Conservation (phyloP, 2,329 filamentous ascomycete species). For the Gnomoniopsis smithogilvyi region DNA sequence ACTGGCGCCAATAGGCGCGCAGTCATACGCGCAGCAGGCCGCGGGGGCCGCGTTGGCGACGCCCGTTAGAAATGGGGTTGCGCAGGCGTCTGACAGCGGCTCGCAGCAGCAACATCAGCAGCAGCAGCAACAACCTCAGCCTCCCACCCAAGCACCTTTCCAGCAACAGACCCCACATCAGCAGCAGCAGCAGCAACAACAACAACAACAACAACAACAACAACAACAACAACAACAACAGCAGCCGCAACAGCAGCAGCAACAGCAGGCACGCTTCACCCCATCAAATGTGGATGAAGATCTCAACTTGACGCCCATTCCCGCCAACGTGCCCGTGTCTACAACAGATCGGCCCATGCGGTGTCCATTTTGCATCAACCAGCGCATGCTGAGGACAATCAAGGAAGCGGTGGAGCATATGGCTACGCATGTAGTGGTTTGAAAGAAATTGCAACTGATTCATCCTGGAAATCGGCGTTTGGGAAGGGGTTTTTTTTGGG, state of each 20-base stretch:
- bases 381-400: slow-evolving; percentile 57
- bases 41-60: slow-evolving; percentile 22
- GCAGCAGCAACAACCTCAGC: slow-evolving; percentile 15
- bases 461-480: not conserved
- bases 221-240: slow-evolving; percentile 12
- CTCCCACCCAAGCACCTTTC: slow-evolving; percentile 25
- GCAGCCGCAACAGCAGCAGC: not conserved
- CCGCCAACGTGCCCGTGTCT: slow-evolving; percentile 44
- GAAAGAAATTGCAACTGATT: slow-evolving; percentile 7
- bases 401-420: slow-evolving; percentile 62
- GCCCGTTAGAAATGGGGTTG: slow-evolving; percentile 16
- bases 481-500: not conserved
- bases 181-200: not conserved
- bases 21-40: slow-evolving; percentile 17
- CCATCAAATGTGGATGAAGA: slow-evolving; percentile 32
- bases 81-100: slow-evolving; percentile 1
- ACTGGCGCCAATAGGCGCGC: slow-evolving; percentile 22
- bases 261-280: not conserved
- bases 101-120: slow-evolving; percentile 1
- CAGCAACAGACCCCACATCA: not conserved
- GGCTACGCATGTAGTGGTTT: slow-evolving; percentile 59
- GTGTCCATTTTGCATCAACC: slow-evolving; percentile 60
- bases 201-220: slow-evolving; percentile 1
- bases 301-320: slow-evolving; percentile 53
- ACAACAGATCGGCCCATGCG: slow-evolving; percentile 47